Evolutionary conservation across 805 yeast species (phyloP).

Genomic region (Zygoascus tannicola): DNA sequence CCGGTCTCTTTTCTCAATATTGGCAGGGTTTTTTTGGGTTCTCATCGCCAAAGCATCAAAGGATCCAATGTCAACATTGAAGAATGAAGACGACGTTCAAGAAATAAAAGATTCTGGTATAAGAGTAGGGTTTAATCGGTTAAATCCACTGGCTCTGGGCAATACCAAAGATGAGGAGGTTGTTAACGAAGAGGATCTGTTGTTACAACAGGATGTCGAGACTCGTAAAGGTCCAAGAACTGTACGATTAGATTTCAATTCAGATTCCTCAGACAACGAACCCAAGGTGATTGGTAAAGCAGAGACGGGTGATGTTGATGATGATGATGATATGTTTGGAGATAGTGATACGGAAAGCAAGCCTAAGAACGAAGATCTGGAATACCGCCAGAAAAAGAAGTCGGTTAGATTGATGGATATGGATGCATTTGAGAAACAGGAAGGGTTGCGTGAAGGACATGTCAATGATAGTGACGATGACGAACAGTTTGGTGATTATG

Average conservation of each 20-base stretch:
- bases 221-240: conserved; percentile 5
- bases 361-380: conserved; percentile 2
- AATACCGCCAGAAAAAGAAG: conserved; percentile 5
- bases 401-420: conserved; percentile 29
- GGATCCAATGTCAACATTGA: too few species aligned
- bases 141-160: conserved; percentile 18
- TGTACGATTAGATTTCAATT: conserved; percentile 15
- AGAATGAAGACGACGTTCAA: too few species aligned
- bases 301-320: conserved; percentile 18
- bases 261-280: conserved; percentile 22
- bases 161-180: conserved; percentile 12
- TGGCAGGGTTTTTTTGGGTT: too few species aligned
- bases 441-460: conserved; percentile 21
- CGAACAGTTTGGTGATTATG: conserved; percentile 15
- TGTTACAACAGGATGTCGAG: conserved; percentile 18
- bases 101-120: too few species aligned
- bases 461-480: conserved; percentile 20
- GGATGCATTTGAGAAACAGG: conserved; percentile 30
- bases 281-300: conserved; percentile 11
- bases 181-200: conserved; percentile 14
- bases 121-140: conserved; percentile 15
- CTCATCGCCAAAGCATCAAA: too few species aligned
- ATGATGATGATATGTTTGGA: conserved; percentile 26
- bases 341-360: conserved; percentile 6
- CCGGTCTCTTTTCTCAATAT: too few species aligned